phyloP scores from a whole-genome alignment of 441 rosid species.

The Daphne laureola region DNA sequence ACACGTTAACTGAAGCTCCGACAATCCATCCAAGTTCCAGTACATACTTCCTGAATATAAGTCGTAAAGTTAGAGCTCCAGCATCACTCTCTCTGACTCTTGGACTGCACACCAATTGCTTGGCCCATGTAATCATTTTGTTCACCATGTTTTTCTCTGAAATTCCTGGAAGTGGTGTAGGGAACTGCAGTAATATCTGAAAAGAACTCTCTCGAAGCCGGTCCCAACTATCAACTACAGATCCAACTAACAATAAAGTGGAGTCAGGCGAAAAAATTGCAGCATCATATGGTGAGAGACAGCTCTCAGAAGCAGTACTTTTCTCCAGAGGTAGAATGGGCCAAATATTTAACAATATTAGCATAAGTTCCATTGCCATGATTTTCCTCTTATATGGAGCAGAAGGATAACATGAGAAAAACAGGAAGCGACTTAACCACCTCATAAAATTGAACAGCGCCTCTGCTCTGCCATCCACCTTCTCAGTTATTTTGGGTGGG shows the following conservation, averaged over 20 bases:
- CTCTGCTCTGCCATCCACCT: constrained; percentile 47
- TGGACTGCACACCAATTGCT: constrained; percentile 84
- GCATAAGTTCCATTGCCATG: constrained; percentile 92
- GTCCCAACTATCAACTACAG: constrained; percentile 98
- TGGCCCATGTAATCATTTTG: constrained; percentile 73
- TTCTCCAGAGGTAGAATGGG: constrained; percentile 44
- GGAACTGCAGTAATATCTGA: constrained; percentile 78
- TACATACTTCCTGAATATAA: constrained; percentile 84
- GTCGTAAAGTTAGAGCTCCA: constrained; percentile 80
- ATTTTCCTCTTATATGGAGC: constrained; percentile 97
- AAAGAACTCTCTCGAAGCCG: constrained; percentile 83
- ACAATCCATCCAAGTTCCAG: constrained; percentile 81
- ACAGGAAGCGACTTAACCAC: constrained; percentile 85
- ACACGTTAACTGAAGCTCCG: constrained; percentile 46
- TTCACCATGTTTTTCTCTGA: constrained; percentile 62
- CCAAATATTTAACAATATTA: constrained; percentile 83
- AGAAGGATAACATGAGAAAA: constrained; percentile 90
- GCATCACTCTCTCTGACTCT: constrained; percentile 99
- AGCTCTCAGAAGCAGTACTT: constrained; percentile 33
- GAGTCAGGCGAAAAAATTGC: constrained; percentile 70
- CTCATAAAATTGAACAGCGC: constrained; percentile 77
- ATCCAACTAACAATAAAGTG: constrained; percentile 74
- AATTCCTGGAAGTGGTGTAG: constrained; percentile 92
- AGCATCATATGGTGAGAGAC: constrained; percentile 55
- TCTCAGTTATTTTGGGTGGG: constrained; percentile 25